A percentile compares a stretch with the other conserved stretches of the same genome.
Evolutionary conservation across 768 basidiomycete species (phyloP).

Genomic region (Boletus speciosus): DNA sequence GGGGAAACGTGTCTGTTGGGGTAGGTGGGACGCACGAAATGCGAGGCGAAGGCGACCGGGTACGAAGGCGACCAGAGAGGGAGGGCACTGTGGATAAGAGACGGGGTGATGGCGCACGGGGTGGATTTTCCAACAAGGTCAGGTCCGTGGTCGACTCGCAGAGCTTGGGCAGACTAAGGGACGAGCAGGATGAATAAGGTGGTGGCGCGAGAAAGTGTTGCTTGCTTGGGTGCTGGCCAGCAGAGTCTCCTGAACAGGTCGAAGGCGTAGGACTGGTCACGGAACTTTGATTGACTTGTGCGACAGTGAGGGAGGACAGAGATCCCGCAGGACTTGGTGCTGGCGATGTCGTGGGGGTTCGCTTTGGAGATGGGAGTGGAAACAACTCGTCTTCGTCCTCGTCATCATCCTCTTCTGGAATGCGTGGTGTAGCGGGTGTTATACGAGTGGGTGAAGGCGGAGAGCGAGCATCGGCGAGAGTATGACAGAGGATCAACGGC

Average conservation of each 20-base stretch:
- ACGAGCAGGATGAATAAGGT: constrained; percentile 22
- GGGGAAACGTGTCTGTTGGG: neutral
- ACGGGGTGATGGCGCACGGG: constrained; percentile 21
- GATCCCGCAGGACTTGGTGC: constrained; percentile 33
- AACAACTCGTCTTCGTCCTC: constrained; percentile 57
- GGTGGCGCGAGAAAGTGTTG: constrained; percentile 22
- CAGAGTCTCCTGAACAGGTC: constrained; percentile 15
- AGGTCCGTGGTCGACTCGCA: constrained; percentile 12
- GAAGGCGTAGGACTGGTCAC: constrained; percentile 15
- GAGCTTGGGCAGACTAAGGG: constrained; percentile 21
- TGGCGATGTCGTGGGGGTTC: constrained; percentile 47
- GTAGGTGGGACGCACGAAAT: constrained; percentile 9
- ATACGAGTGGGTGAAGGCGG: constrained; percentile 12
- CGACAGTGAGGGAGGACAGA: constrained; percentile 19
- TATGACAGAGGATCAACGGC: neutral
- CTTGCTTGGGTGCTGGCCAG: neutral
- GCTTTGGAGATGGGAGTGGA: constrained; percentile 56
- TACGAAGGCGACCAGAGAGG: constrained; percentile 20
- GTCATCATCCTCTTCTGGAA: constrained; percentile 38
- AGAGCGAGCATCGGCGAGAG: neutral
- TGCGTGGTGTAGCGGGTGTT: constrained; percentile 19
- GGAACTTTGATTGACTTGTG: neutral
- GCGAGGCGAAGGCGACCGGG: constrained; percentile 6
- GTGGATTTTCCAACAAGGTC: constrained; percentile 1
- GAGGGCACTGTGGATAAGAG: constrained; percentile 22